Conservation (phyloP, 2,329 filamentous ascomycete species). For the Fusarium coffeatum region DNA sequence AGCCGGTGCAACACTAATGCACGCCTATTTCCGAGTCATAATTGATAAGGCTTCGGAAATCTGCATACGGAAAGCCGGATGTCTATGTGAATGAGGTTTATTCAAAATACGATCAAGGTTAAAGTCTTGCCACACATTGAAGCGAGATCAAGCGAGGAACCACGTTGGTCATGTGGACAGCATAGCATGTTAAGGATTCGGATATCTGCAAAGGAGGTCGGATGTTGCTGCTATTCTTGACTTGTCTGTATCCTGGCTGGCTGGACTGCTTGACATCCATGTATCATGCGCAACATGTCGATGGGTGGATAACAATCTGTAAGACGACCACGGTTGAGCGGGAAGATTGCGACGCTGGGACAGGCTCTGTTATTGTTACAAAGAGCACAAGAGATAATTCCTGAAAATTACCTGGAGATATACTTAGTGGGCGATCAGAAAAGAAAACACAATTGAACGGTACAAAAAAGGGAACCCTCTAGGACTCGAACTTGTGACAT, state of each 20-base stretch:
- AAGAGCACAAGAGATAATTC: background rate
- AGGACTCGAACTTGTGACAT: background rate
- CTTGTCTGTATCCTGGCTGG: background rate
- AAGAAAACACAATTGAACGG: background rate
- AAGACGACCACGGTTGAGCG: background rate
- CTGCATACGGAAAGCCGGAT: background rate
- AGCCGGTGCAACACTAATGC: conserved; percentile 10
- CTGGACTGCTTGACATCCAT: background rate
- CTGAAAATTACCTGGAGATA: rapidly evolving
- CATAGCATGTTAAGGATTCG: background rate
- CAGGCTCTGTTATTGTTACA: background rate
- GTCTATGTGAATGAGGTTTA: background rate
- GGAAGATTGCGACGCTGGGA: background rate
- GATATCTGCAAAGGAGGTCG: background rate
- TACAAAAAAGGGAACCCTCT: no score
- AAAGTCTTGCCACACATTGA: background rate
- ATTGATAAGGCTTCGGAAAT: conserved; percentile 3
- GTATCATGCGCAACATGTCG: background rate
- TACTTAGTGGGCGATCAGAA: background rate
- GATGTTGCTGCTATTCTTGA: background rate
- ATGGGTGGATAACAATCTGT: background rate
- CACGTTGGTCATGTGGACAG: background rate
- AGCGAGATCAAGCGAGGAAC: background rate
- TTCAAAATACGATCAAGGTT: background rate
- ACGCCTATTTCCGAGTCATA: background rate